Conservation (phyloP, 2,329 filamentous ascomycete genomes). For the Phyllosticta ampelicida region DNA sequence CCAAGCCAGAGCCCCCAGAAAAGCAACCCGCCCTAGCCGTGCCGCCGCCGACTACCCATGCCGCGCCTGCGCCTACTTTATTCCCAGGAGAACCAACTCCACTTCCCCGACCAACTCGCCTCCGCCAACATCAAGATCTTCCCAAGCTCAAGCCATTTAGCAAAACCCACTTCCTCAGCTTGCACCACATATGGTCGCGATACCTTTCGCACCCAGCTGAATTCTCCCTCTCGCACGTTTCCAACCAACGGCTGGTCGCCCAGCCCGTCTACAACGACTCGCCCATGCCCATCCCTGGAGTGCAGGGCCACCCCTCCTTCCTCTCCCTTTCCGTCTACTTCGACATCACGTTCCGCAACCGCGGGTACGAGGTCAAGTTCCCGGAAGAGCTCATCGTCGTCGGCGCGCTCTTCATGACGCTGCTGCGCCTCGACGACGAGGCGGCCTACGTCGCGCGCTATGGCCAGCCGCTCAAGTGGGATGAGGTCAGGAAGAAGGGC, state of each 20-base stretch:
- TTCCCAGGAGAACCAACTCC: constrained; percentile 2
- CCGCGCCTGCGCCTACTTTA: constrained; percentile 18
- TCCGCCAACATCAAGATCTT: constrained; percentile 16
- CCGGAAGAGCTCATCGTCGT: constrained; percentile 23
- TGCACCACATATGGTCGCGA: constrained; percentile 25
- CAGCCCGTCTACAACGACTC: constrained; percentile 2
- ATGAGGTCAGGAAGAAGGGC: neutral
- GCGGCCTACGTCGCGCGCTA: neutral
- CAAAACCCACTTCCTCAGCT: constrained; percentile 28
- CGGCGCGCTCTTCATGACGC: constrained; percentile 14
- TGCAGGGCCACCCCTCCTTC: neutral
- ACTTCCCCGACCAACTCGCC: neutral
- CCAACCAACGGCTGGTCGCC: constrained; percentile 22
- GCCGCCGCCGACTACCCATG: constrained; percentile 11
- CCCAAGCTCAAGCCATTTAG: constrained; percentile 30
- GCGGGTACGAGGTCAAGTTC: constrained; percentile 27
- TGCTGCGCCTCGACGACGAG: constrained; percentile 2
- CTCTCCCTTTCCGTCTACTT: constrained; percentile 3
- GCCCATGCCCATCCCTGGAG: neutral
- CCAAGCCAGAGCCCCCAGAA: neutral
- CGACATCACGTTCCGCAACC: neutral
- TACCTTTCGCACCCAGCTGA: constrained; percentile 22
- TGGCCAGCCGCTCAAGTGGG: neutral
- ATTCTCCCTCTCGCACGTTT: constrained; percentile 18
- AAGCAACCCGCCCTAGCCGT: neutral